Conservation (phyloP, 306 rosid species). For the Cicer pinnatifidum region DNA sequence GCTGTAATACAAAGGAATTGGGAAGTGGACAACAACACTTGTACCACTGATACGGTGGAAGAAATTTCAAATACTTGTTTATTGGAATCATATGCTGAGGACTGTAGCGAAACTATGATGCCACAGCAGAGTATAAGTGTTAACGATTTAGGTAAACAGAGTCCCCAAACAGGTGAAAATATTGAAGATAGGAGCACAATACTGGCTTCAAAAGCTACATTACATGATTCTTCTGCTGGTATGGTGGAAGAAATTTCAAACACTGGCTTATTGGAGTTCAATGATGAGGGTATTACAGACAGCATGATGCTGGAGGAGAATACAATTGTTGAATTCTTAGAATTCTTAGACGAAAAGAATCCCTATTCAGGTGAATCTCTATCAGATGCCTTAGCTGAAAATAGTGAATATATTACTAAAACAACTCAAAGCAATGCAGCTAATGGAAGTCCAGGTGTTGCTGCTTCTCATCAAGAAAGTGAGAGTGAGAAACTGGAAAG, state of each 20-base stretch:
- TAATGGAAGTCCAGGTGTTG: conserved; percentile 32
- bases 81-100: conserved; percentile 29
- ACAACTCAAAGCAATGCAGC: conserved; percentile 32
- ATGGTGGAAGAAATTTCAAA: conserved; percentile 30
- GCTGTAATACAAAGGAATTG: conserved; percentile 15
- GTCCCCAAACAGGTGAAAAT: conserved; percentile 33
- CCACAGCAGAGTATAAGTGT: neutral
- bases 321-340: neutral
- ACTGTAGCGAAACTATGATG: neutral
- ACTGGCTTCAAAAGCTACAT: neutral
- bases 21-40: conserved; percentile 10
- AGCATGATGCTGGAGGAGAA: neutral
- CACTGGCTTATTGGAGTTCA: neutral
- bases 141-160: conserved; percentile 25
- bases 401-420: conserved; percentile 39
- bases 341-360: conserved; percentile 22
- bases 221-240: no score
- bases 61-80: conserved; percentile 27
- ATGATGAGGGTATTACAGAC: conserved; percentile 19
- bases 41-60: conserved; percentile 2
- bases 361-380: conserved; percentile 28
- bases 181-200: neutral
- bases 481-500: conserved; percentile 44
- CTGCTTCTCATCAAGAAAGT: conserved; percentile 22
- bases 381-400: conserved; percentile 35